Conservation (phyloP, 768 basidiomycete species). For the Neoboletus subvelutipes region DNA sequence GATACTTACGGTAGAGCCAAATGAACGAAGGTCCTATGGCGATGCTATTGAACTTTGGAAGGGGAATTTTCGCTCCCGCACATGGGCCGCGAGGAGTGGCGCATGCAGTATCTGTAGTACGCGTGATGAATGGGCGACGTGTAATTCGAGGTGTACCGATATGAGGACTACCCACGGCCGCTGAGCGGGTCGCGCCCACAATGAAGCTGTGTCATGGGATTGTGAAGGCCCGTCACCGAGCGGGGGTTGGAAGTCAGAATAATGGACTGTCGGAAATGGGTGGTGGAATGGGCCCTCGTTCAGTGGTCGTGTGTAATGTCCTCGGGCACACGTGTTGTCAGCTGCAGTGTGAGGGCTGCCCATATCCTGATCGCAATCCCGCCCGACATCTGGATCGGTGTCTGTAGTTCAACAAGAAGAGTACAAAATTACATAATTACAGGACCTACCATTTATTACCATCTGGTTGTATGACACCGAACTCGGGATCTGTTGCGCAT, state of each 20-base stretch:
- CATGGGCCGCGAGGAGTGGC: neutral
- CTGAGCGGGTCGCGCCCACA: conserved; percentile 3
- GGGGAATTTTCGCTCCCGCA: conserved; percentile 1
- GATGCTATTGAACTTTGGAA: neutral
- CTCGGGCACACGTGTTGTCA: neutral
- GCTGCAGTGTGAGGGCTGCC: neutral
- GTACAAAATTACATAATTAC: neutral
- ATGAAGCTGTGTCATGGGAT: conserved; percentile 4
- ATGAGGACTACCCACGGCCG: neutral
- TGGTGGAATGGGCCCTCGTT: neutral
- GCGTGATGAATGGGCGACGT: neutral
- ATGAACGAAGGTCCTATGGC: neutral
- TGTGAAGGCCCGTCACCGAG: neutral
- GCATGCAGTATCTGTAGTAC: neutral
- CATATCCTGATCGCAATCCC: neutral
- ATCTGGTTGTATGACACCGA: neutral
- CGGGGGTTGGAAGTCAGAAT: neutral
- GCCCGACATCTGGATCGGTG: neutral
- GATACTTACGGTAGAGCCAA: neutral
- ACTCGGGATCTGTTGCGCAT: neutral
- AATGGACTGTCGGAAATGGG: neutral
- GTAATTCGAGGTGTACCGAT: neutral
- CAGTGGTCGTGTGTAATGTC: neutral
- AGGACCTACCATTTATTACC: neutral
- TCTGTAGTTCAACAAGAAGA: neutral